Evolutionary conservation across 75 land plant species (phyloP), one percentile per base, ranked within the genome.

Genomic region (Cupressus sempervirens): DNA sequence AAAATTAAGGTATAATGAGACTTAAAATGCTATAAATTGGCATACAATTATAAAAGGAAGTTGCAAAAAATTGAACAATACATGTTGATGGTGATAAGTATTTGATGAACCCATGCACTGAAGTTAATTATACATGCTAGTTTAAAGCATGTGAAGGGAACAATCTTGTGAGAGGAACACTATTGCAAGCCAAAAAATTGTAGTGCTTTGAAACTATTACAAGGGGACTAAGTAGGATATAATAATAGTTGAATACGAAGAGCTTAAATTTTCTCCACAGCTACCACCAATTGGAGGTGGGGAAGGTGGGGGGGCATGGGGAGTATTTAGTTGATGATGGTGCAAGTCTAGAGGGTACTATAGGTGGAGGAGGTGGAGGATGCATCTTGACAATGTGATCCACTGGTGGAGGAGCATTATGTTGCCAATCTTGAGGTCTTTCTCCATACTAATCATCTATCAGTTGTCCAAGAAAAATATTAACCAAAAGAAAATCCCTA

Each of bases 361-460:
- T 75, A 65, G 62, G 70, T 32, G 86, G 88, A 77, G 40, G 40
- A n/a, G n/a, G 12, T 58, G 84, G 81, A 4, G 34, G 65, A 9
- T 85, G 85, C 13, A 83, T 41, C 58, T 86, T 88, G 75, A 86
- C 43, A 26, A 84, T 70, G 45, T 88, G 73, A 53, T 86, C 83
- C 13, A 29, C 38, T 30, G 88, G 85, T 7, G 77, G 85, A 38
- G 83, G 90, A 58, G 81, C 84, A 56, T 73, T 88, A 8, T 88
- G 20, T 36, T 86, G 89, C 89, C 87, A 88, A 26, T 77, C 43
- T 36, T 88, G 87, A 23, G 74, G 87, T 32, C 36, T 16, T 67
- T 83, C 85, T 41, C 90, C 88, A 81, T 88, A 81, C 13, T 73
- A 18, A n/a, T 86, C 68, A 53, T 80, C 90, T 88, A 88, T 3